These are phyloP conservation scores for Caloboletus firmus DNA, from an alignment of 1,284 basidiomycete genomes.

Conservation along the genomic window DNA sequence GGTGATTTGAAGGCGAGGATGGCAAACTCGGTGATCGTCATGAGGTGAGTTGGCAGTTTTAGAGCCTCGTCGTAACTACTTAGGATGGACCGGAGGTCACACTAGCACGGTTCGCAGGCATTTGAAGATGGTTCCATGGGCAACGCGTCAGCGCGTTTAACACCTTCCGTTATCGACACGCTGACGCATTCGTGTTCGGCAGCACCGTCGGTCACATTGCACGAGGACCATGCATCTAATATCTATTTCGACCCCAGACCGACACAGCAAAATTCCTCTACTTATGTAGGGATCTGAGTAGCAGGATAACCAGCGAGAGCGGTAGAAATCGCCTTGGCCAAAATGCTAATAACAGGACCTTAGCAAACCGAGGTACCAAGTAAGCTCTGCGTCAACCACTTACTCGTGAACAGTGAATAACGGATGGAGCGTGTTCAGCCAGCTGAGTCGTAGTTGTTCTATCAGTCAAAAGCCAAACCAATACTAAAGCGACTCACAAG, in stretches of 20 bases:
- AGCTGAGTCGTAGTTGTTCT: conserved; percentile 39
- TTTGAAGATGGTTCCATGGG: neutral
- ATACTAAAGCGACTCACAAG: conserved; percentile 46
- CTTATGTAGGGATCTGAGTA: conserved; percentile 10
- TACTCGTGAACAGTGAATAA: conserved; percentile 56
- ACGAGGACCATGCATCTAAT: neutral
- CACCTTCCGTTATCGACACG: neutral
- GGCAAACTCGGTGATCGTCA: conserved; percentile 43
- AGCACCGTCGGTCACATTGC: neutral
- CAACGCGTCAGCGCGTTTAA: conserved; percentile 8
- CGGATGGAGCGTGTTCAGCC: conserved; percentile 56
- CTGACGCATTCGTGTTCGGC: conserved; percentile 1
- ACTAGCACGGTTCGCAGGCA: neutral
- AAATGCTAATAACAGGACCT: conserved; percentile 35
- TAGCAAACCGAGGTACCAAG: neutral
- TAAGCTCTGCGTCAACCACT: conserved; percentile 21
- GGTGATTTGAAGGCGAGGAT: conserved; percentile 33
- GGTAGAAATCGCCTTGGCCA: conserved; percentile 48
- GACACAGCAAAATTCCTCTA: neutral
- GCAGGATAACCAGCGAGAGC: conserved; percentile 35
- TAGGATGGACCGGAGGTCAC: neutral
- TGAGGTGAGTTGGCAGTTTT: conserved; percentile 8
- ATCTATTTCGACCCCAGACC: neutral
- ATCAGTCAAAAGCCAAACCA: neutral
- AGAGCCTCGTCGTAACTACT: neutral